Evolutionary conservation across 495 filamentous ascomycete species (phyloP).

Genomic region (Aspergillus sclerotioniger): DNA sequence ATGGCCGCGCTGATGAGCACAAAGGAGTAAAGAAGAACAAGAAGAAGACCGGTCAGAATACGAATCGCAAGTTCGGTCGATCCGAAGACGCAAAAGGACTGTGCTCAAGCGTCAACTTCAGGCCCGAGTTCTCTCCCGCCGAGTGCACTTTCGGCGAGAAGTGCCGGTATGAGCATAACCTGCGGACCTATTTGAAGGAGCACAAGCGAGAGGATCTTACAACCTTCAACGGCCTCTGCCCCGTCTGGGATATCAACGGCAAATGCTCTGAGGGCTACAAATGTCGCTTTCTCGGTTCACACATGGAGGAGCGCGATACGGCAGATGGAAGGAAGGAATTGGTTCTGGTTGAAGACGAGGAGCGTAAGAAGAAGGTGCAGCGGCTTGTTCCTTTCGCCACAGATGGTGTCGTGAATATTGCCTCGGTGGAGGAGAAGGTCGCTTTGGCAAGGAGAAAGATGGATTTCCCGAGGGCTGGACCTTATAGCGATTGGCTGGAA

Average conservation of each 20-base stretch:
- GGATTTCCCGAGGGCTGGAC: constrained; percentile 65
- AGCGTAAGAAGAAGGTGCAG: constrained; percentile 41
- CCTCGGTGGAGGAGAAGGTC: constrained; percentile 62
- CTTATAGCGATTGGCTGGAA: constrained; percentile 72
- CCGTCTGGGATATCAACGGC: constrained; percentile 72
- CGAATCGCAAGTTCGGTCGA: constrained; percentile 74
- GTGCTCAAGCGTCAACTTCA: constrained; percentile 65
- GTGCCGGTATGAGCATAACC: constrained; percentile 76
- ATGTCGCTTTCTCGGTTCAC: constrained; percentile 81
- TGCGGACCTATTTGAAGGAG: constrained; percentile 79
- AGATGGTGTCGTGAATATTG: constrained; percentile 71
- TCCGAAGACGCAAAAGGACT: constrained; percentile 75
- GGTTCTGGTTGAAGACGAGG: constrained; percentile 59
- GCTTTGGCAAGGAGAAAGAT: constrained; percentile 66
- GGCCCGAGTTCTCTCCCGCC: constrained; percentile 70
- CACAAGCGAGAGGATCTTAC: constrained; percentile 76
- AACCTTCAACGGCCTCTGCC: constrained; percentile 73
- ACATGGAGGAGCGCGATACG: constrained; percentile 70
- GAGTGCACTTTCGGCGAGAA: constrained; percentile 72
- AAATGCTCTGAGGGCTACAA: constrained; percentile 84
- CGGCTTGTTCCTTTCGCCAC: constrained; percentile 34
- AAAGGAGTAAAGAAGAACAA: constrained; percentile 63
- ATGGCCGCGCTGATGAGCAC: constrained; percentile 37
- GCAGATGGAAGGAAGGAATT: constrained; percentile 81
- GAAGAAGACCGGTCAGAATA: constrained; percentile 83